phyloP scores from a whole-genome alignment of 768 basidiomycete species.

The Suillus spraguei region DNA sequence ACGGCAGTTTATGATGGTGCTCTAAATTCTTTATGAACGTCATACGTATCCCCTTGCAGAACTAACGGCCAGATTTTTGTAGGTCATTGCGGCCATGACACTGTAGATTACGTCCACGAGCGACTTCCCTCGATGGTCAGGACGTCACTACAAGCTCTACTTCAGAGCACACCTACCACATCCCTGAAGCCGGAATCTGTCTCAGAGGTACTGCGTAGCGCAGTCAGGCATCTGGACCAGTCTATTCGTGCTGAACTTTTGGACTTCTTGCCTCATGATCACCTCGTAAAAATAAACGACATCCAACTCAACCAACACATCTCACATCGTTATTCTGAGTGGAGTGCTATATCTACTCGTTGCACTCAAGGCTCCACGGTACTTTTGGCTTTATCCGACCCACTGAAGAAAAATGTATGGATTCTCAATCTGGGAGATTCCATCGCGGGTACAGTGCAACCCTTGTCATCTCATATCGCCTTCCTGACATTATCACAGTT shows the following conservation, averaged over 20 bases:
- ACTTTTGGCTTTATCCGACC: slow-evolving; percentile 35
- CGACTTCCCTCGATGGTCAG: slow-evolving; percentile 44
- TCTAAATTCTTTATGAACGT: slow-evolving; percentile 7
- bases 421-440: slow-evolving; percentile 38
- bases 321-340: slow-evolving; percentile 37
- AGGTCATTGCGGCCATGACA: slow-evolving; percentile 53
- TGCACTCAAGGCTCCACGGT: slow-evolving; percentile 37
- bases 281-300: slow-evolving; percentile 38
- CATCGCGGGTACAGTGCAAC: slow-evolving; percentile 30
- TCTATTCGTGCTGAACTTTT: slow-evolving; percentile 46
- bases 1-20: slow-evolving; percentile 50
- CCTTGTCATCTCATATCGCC: not conserved
- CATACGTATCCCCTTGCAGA: slow-evolving; percentile 1
- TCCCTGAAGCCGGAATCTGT: slow-evolving; percentile 34
- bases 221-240: slow-evolving; percentile 44
- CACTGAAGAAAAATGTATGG: slow-evolving; percentile 32
- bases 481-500: slow-evolving; percentile 19
- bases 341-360: slow-evolving; percentile 35
- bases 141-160: slow-evolving; percentile 38
- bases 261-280: slow-evolving; percentile 43
- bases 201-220: slow-evolving; percentile 40
- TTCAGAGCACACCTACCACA: slow-evolving; percentile 26
- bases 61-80: slow-evolving; percentile 18
- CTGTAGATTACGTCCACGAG: slow-evolving; percentile 46
- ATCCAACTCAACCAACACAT: slow-evolving; percentile 43